Evolutionary conservation across 1,139 yeast species (phyloP), one percentile per base, ranked within the genome.

Genomic region (Nakaseomyces sp.): DNA sequence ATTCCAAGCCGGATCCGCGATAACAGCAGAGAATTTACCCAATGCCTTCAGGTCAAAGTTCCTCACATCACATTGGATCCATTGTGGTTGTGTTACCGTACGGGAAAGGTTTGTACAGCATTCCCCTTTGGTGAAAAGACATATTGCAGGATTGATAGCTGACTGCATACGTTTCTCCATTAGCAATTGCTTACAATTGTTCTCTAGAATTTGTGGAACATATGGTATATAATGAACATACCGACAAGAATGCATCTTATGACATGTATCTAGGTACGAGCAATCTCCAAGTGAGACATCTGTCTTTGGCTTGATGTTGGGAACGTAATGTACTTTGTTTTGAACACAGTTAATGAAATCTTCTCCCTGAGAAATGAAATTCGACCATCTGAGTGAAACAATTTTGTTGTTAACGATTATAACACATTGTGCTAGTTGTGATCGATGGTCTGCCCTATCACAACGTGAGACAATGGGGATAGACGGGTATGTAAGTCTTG

Each of bases 1-100:
- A 49, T 82, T 84, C 94, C 94, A 84, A 2, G 93, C 87, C 1
- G 93, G 96, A 62, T 89, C 97, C 0, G 95, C 89, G 46, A 89
- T 76, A 16, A 89, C 79, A 8, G 81, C 95, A 10, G 93, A 84
- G 65, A 85, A 89, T 62, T 86, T 80, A 2, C 96, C 96, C 45
- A 89, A 66, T 6, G 77, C 64, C 33, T 60, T 65, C 54, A 89
- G 78, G 49, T 89, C 87, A 42, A 88, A 69, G 43, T 73, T 70
- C 37, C 88, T 70, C 22, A 89, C 79, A 63, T 89, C 95, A 60
- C 95, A 85, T 47, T 77, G 76, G 46, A 89, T 84, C 93, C 94
- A 85, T 63, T 88, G 96, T 1, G 89, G 71, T 0, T 89, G 87
- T 19, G 67, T 47, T 10, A 51, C 43, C 3, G 50, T 45, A 45